Conservation (phyloP, 768 basidiomycete species). For the Boletus reticuloceps region DNA sequence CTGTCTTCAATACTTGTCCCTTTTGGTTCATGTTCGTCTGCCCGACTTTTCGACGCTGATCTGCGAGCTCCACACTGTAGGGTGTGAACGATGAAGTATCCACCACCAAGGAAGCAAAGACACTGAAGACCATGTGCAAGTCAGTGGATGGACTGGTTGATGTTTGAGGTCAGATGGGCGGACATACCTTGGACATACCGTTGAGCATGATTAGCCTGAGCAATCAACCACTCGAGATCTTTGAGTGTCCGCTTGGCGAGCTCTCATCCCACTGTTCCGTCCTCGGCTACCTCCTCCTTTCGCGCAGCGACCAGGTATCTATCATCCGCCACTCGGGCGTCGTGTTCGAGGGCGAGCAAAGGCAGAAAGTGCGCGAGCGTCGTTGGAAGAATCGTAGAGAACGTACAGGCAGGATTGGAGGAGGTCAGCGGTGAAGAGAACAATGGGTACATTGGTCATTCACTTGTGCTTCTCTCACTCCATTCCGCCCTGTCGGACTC, state of each 20-base stretch:
- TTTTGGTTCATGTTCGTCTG: constrained; percentile 83
- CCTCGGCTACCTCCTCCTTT: constrained; percentile 49
- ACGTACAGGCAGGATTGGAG: constrained; percentile 70
- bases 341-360: constrained; percentile 82
- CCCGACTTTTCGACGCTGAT: constrained; percentile 80
- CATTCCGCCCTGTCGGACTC: no score
- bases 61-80: constrained; percentile 84
- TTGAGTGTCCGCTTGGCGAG: constrained; percentile 75
- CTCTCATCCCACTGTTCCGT: constrained; percentile 83
- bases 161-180: not conserved
- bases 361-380: constrained; percentile 74
- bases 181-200: constrained; percentile 70
- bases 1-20: no score
- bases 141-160: not conserved
- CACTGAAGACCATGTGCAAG: constrained; percentile 37
- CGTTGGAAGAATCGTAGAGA: constrained; percentile 71
- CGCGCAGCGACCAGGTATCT: constrained; percentile 65
- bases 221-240: constrained; percentile 75
- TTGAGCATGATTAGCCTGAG: constrained; percentile 82
- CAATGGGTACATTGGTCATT: constrained; percentile 43
- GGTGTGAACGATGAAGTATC: constrained; percentile 70
- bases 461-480: not conserved
- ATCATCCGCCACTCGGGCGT: constrained; percentile 86
- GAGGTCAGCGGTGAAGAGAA: constrained; percentile 66
- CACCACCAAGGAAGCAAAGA: constrained; percentile 80